Conservation (phyloP, 371 early-diverging fungal genomes). For the Apophysomyces elegans region DNA sequence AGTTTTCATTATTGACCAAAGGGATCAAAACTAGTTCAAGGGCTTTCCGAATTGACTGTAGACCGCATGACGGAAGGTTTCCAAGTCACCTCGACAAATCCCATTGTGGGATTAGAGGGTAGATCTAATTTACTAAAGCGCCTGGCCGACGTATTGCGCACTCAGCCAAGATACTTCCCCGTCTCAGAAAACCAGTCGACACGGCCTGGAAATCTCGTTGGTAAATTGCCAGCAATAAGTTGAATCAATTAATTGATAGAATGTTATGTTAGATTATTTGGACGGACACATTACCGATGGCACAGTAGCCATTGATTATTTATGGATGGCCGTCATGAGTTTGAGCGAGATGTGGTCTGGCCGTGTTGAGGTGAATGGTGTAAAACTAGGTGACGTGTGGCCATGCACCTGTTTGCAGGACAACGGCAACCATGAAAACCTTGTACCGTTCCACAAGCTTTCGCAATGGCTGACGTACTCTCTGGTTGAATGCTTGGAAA, state of each 20-base stretch:
- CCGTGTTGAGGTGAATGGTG: constrained; percentile 73
- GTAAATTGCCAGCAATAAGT: constrained; percentile 38
- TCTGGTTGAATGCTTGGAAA: constrained; percentile 73
- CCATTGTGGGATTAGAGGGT: constrained; percentile 84
- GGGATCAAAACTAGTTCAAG: constrained; percentile 42
- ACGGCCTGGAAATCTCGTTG: constrained; percentile 86
- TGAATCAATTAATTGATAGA: background rate
- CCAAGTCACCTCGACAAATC: constrained; percentile 80
- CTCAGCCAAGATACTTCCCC: constrained; percentile 68
- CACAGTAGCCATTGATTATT: constrained; percentile 33
- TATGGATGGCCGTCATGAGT: constrained; percentile 81
- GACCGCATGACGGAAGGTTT: constrained; percentile 72
- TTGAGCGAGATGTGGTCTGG: constrained; percentile 54
- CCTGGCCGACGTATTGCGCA: constrained; percentile 63
- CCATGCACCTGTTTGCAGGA: constrained; percentile 62
- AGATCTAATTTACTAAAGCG: constrained; percentile 74
- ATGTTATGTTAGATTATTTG: constrained; percentile 46
- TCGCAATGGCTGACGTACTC: constrained; percentile 96
- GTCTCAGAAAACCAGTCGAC: constrained; percentile 31
- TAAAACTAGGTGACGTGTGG: constrained; percentile 92
- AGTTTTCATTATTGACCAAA: background rate
- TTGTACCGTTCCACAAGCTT: constrained; percentile 90
- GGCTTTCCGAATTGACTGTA: constrained; percentile 59
- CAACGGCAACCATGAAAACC: constrained; percentile 36
- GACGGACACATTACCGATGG: constrained; percentile 23